A percentile compares a stretch with the other conserved stretches of the same genome.
Evolutionary conservation across 345 rosid species (phyloP).

Genomic region (Salix dunnii): DNA sequence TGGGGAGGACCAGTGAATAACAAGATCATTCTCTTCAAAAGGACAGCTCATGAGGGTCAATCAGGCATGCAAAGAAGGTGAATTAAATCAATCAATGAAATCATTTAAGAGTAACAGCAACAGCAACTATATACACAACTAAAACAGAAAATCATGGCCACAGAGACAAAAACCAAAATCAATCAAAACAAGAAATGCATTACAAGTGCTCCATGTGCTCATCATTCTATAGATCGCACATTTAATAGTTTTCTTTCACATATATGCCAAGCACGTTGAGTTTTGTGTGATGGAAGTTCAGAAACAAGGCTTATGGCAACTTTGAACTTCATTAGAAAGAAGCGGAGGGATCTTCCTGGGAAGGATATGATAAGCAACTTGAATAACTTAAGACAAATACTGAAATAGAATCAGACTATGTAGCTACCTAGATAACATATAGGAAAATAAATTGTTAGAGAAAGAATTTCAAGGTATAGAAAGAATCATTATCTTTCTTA

Average conservation of each 20-base stretch:
- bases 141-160: not conserved
- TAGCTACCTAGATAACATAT: not conserved
- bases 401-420: not conserved
- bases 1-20: no score
- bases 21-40: no score
- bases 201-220: not conserved
- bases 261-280: not conserved
- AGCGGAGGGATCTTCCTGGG: not conserved
- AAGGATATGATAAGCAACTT: not conserved
- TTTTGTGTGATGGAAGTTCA: not conserved
- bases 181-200: not conserved
- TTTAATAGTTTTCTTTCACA: not conserved
- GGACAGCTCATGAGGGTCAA: no score
- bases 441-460: not conserved
- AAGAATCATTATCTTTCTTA: not conserved
- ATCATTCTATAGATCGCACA: not conserved
- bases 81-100: not conserved
- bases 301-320: not conserved
- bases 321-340: not conserved
- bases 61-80: not conserved
- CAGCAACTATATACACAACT: not conserved
- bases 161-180: not conserved
- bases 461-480: not conserved
- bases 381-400: not conserved
- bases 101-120: not conserved